Conservation (phyloP, 441 rosid genomes). For the Pelargonium citronellum region DNA sequence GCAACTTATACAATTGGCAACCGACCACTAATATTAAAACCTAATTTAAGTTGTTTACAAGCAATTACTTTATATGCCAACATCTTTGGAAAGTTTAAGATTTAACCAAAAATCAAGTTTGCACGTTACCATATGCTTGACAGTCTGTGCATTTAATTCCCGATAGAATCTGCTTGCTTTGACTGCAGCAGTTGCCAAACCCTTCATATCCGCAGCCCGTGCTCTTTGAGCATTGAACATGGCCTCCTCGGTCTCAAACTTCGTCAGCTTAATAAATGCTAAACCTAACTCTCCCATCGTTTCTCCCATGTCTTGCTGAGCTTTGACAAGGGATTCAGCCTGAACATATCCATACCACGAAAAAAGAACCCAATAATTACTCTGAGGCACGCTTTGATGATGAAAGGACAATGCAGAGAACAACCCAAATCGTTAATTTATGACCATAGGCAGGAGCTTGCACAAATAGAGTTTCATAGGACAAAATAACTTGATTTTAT, state of each 20-base stretch:
- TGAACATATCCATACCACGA: constrained; percentile 24
- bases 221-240: constrained; percentile 55
- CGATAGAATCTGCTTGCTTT: constrained; percentile 86
- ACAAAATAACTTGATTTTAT: not conserved
- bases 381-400: not conserved
- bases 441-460: not conserved
- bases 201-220: constrained; percentile 75
- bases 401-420: not conserved
- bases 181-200: constrained; percentile 78
- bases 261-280: constrained; percentile 72
- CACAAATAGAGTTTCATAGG: not conserved
- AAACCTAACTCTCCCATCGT: constrained; percentile 80
- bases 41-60: not conserved
- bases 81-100: not conserved
- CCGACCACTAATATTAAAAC: not conserved
- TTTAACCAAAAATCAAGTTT: constrained; percentile 1
- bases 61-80: not conserved
- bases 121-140: constrained; percentile 75
- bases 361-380: constrained; percentile 13
- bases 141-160: constrained; percentile 70
- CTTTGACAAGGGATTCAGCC: constrained; percentile 80
- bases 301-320: constrained; percentile 91
- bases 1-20: not conserved
- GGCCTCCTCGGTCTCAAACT: constrained; percentile 84
- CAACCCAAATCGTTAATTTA: not conserved